Percentiles rank a stretch among this genome's conserved stretches.
phyloP scores from a whole-genome alignment of 2,329 filamentous ascomycete genomes.

The Blumeria graminis region DNA sequence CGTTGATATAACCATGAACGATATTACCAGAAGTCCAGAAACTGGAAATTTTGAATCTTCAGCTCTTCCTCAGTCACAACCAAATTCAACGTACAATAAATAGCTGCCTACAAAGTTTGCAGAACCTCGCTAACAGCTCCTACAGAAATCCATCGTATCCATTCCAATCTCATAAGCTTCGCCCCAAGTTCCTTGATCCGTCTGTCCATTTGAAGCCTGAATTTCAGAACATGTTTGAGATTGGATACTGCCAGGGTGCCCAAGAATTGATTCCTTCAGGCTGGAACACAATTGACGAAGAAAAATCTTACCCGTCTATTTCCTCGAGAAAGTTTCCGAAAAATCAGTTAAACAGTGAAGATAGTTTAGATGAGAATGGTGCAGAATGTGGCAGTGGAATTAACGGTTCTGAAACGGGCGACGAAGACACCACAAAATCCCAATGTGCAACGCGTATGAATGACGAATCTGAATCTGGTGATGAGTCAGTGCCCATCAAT shows the following conservation, averaged over 20 bases:
- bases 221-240: slow-evolving; percentile 50
- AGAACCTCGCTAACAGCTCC: not conserved
- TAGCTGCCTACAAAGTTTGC: not conserved
- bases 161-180: slow-evolving; percentile 9
- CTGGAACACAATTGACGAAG: slow-evolving; percentile 37
- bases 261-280: slow-evolving; percentile 43
- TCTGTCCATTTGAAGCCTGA: slow-evolving; percentile 33
- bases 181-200: slow-evolving; percentile 28
- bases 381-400: slow-evolving; percentile 14
- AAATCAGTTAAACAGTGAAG: slow-evolving; percentile 6
- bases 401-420: slow-evolving; percentile 24
- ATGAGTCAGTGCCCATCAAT: slow-evolving; percentile 3
- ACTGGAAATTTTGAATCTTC: not conserved
- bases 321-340: slow-evolving; percentile 19
- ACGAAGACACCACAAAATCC: slow-evolving; percentile 19
- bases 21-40: not conserved
- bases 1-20: slow-evolving; percentile 67
- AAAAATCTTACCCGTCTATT: slow-evolving; percentile 27
- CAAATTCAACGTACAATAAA: not conserved
- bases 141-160: not conserved
- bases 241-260: slow-evolving; percentile 35
- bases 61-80: not conserved
- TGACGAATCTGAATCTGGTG: slow-evolving; percentile 29
- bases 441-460: slow-evolving; percentile 27
- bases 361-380: slow-evolving; percentile 6